Percentiles rank a stretch among this genome's conserved stretches.
Evolutionary conservation across 164 flowering plant genomes (phyloP).

Genomic region (Santalum album): DNA sequence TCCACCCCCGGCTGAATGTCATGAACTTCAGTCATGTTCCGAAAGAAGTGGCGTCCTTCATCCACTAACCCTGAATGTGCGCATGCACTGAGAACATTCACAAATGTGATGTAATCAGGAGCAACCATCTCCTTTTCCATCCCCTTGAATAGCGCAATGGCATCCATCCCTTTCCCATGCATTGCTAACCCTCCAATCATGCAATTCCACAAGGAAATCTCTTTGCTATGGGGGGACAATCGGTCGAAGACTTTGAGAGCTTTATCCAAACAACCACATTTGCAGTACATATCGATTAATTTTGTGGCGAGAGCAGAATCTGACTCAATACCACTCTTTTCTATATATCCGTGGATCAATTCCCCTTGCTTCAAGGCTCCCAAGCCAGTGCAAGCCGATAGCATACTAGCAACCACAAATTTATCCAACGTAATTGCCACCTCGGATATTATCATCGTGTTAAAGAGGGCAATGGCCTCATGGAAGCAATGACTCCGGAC

Average conservation of each 20-base stretch:
- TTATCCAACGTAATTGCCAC: conserved; percentile 37
- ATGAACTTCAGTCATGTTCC: conserved; percentile 30
- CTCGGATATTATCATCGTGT: conserved; percentile 30
- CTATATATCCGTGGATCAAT: conserved; percentile 35
- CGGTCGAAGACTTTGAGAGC: conserved; percentile 37
- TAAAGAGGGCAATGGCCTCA: conserved; percentile 45
- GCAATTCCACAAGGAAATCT: conserved; percentile 58
- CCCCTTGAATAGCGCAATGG: conserved; percentile 33
- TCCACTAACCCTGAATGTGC: conserved; percentile 55
- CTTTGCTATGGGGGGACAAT: conserved; percentile 22
- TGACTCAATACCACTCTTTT: conserved; percentile 30
- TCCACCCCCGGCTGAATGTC: conserved; percentile 35
- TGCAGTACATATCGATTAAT: conserved; percentile 55
- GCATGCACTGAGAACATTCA: conserved; percentile 54
- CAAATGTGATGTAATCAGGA: conserved; percentile 46
- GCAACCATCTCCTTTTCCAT: conserved; percentile 30
- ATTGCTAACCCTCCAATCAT: conserved; percentile 62
- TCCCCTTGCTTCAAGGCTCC: conserved; percentile 54
- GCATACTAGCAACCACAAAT: conserved; percentile 46
- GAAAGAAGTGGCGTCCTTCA: conserved; percentile 41
- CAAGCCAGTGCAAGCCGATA: conserved; percentile 53
- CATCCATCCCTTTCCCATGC: conserved; percentile 44
- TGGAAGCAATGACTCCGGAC: conserved; percentile 38
- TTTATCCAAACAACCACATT: conserved; percentile 52
- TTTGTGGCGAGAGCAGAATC: conserved; percentile 46